Base-by-base conservation (phyloP, 139 green algal genomes). In the Pleodorina starrii region DNA sequence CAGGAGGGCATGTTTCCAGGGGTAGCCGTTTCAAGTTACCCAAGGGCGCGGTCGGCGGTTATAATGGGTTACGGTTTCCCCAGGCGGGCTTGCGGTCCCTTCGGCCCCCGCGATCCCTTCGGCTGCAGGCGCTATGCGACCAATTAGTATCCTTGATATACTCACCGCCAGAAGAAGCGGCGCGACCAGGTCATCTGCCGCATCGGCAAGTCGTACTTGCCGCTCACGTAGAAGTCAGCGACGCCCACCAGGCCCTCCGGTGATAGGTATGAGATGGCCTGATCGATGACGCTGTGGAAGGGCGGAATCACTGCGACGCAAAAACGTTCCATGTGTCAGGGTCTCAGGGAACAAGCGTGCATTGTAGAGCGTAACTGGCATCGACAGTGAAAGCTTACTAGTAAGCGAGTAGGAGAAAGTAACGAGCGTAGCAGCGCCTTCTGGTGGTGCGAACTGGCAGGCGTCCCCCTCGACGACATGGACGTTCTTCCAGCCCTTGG, bases 361-460 rank as follows among this genome's bases (percentile, higher is more conserved):
- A n/a, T n/a, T n/a, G n/a, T n/a, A n/a, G n/a, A n/a, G n/a, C n/a
- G n/a, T n/a, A n/a, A n/a, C n/a, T n/a, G 9, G 5, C 6, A 66
- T 32, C 54, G 29, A 12, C 54, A 25, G 21, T 25, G 6, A 66
- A 66, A 27, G 23, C 85, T 90, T 68, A 90, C 85, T 99, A 29
- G 97, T 98, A 27, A 99, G 94, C 0, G 97, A 99, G 94, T 99
- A 99, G 79, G 96, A 98, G 94, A 99, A 99, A 79, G 98, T 99
- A 87, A 99, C 93, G n/a, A 99, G 91, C 21, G 93, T 94, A 9
- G 96, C 97, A 54, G 85, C 91, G 36, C 91, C 93, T 60, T 95
- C 91, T 11, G 96, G 91, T 0, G 94, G 95, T 63, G 73, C 44
- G 83, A 98, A 99, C 38, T 88, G 92, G 95, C 96, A 99, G 9